Conservation (phyloP, 371 early-diverging fungal species). For the Coemansia sp. region DNA sequence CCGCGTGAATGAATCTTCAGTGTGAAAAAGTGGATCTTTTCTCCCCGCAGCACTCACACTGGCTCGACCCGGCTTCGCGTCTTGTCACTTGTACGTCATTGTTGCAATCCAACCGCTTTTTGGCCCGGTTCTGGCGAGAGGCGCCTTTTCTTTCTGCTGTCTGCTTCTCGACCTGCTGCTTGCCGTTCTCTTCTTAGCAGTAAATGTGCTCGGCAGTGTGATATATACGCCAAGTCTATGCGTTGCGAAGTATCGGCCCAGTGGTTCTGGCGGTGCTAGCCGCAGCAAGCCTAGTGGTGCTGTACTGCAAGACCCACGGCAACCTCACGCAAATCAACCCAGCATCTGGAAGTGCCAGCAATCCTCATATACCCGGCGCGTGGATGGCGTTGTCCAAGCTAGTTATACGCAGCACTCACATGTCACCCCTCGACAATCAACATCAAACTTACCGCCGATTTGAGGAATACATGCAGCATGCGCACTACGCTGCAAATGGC, state of each 20-base stretch:
- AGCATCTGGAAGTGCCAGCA: neutral
- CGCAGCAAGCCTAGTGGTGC: neutral
- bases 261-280: neutral
- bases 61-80: neutral
- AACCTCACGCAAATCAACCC: neutral
- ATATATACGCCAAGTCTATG: neutral
- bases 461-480: constrained; percentile 15
- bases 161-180: neutral
- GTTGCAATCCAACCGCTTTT: neutral
- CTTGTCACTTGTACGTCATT: constrained; percentile 7
- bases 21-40: no score
- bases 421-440: neutral
- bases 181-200: no score
- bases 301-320: neutral
- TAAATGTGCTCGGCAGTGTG: neutral
- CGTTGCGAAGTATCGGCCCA: neutral
- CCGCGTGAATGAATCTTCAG: neutral
- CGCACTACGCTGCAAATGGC: constrained; percentile 14
- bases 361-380: neutral
- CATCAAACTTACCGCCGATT: neutral
- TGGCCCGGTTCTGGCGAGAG: constrained; percentile 3
- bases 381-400: constrained; percentile 10
- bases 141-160: neutral
- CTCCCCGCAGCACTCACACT: neutral
- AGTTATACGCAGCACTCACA: neutral